Conservation (phyloP, 805 yeast species). For the Citeromyces matritensis region DNA sequence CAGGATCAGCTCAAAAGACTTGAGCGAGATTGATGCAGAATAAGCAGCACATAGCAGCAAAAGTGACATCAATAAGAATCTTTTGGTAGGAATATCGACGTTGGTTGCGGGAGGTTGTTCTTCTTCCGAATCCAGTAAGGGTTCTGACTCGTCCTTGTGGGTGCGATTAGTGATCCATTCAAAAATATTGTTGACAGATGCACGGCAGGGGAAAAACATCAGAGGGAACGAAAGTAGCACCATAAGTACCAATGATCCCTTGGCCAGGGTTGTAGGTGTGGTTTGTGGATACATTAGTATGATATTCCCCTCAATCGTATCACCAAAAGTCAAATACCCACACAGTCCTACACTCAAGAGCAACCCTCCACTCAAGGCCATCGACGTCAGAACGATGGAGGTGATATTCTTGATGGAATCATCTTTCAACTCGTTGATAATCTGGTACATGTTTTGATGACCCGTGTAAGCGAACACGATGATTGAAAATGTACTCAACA, state of each 20-base stretch:
- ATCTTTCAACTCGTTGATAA: conserved; percentile 52
- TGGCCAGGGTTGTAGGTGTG: conserved; percentile 32
- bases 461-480: conserved; percentile 74
- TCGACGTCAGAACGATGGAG: conserved; percentile 28
- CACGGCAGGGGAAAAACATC: conserved; percentile 70
- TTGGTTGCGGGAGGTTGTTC: conserved; percentile 4
- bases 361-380: conserved; percentile 35
- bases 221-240: conserved; percentile 65
- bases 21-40: conserved; percentile 37
- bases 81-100: conserved; percentile 29
- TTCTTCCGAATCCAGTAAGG: conserved; percentile 9
- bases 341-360: conserved; percentile 49
- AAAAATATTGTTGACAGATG: conserved; percentile 52
- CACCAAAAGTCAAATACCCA: conserved; percentile 70
- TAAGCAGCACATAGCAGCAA: conserved; percentile 32
- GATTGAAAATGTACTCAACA: conserved; percentile 54
- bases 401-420: conserved; percentile 31
- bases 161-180: conserved; percentile 22
- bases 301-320: conserved; percentile 47
- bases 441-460: conserved; percentile 68
- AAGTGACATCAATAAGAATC: conserved; percentile 34
- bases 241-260: conserved; percentile 53
- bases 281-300: conserved; percentile 51
- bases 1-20: conserved; percentile 52
- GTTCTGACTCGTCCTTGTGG: neutral